Conservation (phyloP, 2,329 filamentous ascomycete species). For the Mollisiaceae sp. region DNA sequence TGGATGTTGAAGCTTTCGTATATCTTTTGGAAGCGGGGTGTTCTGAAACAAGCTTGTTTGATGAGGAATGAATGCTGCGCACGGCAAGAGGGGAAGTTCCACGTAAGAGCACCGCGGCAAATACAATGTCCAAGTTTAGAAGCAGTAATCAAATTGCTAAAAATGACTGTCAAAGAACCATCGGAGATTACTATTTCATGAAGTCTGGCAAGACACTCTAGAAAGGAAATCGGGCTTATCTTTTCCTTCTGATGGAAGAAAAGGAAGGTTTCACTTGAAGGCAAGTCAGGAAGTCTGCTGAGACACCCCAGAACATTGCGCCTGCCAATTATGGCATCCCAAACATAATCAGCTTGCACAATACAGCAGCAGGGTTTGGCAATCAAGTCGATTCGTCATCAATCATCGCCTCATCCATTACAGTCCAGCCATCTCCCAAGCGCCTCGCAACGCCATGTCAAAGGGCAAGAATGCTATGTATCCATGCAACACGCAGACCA, state of each 20-base stretch:
- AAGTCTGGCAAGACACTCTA: neutral
- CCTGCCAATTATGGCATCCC: neutral
- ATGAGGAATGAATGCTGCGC: neutral
- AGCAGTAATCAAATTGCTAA: neutral
- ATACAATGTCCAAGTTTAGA: neutral
- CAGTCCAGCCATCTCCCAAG: conserved; percentile 1
- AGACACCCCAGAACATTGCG: neutral
- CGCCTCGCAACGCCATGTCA: conserved; percentile 10
- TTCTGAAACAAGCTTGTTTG: neutral
- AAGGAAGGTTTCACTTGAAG: neutral
- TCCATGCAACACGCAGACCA: neutral
- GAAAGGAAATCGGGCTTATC: neutral
- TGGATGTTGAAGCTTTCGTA: neutral
- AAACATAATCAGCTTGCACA: neutral
- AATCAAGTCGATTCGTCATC: neutral
- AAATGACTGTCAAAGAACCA: neutral
- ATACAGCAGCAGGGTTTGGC: neutral
- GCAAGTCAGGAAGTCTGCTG: neutral
- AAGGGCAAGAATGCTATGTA: conserved; percentile 1
- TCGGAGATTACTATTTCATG: neutral
- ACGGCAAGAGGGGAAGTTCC: neutral
- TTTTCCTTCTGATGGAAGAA: neutral
- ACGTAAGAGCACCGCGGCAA: neutral
- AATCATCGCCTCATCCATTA: conserved; percentile 5
- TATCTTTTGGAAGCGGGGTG: neutral